A percentile compares a stretch with the other conserved stretches of the same genome.
These are phyloP conservation scores for Hermanozyma aechmeae DNA, from an alignment of 805 yeast genomes.

Conservation along the genomic window DNA sequence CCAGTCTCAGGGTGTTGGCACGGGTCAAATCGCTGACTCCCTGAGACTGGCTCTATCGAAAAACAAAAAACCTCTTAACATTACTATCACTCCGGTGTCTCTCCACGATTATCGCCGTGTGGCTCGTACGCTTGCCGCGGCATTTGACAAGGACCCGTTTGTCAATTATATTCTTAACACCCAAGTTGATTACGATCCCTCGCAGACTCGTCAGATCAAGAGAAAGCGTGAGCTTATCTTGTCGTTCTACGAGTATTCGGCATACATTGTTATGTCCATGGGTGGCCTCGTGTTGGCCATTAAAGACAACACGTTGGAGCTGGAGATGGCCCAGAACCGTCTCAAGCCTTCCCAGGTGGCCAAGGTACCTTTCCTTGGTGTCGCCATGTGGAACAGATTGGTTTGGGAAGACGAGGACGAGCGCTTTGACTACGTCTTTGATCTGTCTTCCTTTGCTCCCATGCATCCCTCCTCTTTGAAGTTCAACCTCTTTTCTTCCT, in stretches of 20 bases:
- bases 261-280: constrained; percentile 39
- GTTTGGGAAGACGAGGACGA: constrained; percentile 15
- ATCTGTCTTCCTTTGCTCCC: constrained; percentile 13
- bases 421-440: constrained; percentile 11
- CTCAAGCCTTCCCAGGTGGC: constrained; percentile 15
- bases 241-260: constrained; percentile 44
- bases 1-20: constrained; percentile 24
- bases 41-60: constrained; percentile 18
- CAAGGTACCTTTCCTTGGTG: constrained; percentile 41
- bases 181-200: constrained; percentile 4
- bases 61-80: constrained; percentile 6
- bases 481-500: constrained; percentile 25
- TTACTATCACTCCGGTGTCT: constrained; percentile 11
- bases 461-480: constrained; percentile 24
- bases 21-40: too few species aligned
- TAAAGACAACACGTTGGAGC: constrained; percentile 38
- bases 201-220: constrained; percentile 13
- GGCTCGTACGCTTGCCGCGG: constrained; percentile 42
- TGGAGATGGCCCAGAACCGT: constrained; percentile 15
- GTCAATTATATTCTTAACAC: constrained; percentile 40
- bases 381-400: constrained; percentile 36
- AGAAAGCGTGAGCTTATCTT: constrained; percentile 34
- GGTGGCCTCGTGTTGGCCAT: constrained; percentile 45
- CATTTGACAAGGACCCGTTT: constrained; percentile 48
- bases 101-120: constrained; percentile 42